Percentiles rank a stretch among this genome's conserved stretches.
Conservation (phyloP, 2,329 filamentous ascomycete species). For the Colletotrichum tanaceti region DNA sequence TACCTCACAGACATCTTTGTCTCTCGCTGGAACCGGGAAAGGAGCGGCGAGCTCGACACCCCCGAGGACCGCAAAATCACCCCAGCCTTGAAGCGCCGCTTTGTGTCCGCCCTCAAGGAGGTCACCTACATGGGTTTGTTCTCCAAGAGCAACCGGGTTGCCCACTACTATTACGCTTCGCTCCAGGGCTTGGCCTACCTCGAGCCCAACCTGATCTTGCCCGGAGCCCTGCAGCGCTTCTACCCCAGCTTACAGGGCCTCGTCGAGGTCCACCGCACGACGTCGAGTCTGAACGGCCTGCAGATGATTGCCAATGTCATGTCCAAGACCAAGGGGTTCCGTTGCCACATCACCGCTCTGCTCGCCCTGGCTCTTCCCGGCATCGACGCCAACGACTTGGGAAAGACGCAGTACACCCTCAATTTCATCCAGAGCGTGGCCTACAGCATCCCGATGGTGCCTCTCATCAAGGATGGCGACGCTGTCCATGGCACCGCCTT, state of each 20-base stretch:
- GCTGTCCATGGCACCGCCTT: slow-evolving; percentile 79
- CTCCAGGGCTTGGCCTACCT: slow-evolving; percentile 90
- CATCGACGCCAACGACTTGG: slow-evolving; percentile 96
- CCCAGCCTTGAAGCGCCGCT: slow-evolving; percentile 83
- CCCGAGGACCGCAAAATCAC: slow-evolving; percentile 84
- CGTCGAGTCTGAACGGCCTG: slow-evolving; percentile 89
- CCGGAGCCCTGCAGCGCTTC: slow-evolving; percentile 92
- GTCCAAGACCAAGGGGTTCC: slow-evolving; percentile 92
- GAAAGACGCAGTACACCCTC: slow-evolving; percentile 94
- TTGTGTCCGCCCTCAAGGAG: slow-evolving; percentile 88
- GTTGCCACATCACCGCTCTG: slow-evolving; percentile 94
- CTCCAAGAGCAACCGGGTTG: slow-evolving; percentile 91
- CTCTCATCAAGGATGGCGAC: slow-evolving; percentile 76
- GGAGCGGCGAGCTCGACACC: slow-evolving; percentile 89
- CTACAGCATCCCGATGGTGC: slow-evolving; percentile 93
- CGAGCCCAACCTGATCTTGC: slow-evolving; percentile 90
- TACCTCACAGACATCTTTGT: slow-evolving; percentile 97
- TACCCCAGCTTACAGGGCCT: slow-evolving; percentile 97
- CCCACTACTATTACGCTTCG: slow-evolving; percentile 90
- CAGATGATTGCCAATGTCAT: slow-evolving; percentile 94
- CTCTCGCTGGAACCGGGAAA: slow-evolving; percentile 96
- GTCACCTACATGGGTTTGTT: slow-evolving; percentile 99
- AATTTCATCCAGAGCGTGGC: slow-evolving; percentile 96
- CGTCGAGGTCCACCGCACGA: slow-evolving; percentile 96
- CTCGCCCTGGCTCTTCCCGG: slow-evolving; percentile 93